Evolutionary conservation across 1,284 basidiomycete species (phyloP).

Genomic region (Ceratobasidium sp.): DNA sequence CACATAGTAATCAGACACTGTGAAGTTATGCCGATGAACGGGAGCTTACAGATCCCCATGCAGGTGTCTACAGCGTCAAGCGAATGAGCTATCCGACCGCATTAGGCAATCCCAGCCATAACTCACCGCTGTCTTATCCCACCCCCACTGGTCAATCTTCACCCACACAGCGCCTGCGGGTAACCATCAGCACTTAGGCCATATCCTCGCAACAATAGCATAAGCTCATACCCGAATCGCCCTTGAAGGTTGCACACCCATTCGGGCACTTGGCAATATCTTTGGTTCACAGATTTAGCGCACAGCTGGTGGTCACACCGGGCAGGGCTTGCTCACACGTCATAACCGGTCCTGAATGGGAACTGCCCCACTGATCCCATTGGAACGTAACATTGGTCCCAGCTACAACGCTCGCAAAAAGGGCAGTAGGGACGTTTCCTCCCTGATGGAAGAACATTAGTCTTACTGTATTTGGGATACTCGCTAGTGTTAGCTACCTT

Average conservation of each 20-base stretch:
- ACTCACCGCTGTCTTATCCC: constrained; percentile 37
- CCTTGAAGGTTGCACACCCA: constrained; percentile 33
- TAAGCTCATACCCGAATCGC: constrained; percentile 14
- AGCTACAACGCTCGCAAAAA: background rate
- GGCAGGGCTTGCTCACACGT: constrained; percentile 10
- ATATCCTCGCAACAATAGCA: background rate
- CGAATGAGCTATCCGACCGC: background rate
- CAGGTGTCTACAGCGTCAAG: constrained; percentile 6
- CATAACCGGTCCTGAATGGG: constrained; percentile 35
- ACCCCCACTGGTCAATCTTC: constrained; percentile 40
- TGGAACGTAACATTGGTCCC: constrained; percentile 30
- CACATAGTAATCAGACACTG: background rate
- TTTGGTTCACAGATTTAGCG: background rate
- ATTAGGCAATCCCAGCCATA: background rate
- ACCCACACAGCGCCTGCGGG: constrained; percentile 32
- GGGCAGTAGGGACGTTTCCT: constrained; percentile 7
- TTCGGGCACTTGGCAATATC: constrained; percentile 40
- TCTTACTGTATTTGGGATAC: no score
- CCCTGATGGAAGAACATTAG: background rate
- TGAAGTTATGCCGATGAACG: no score
- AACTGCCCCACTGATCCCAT: constrained; percentile 41
- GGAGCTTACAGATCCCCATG: constrained; percentile 15
- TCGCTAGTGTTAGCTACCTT: background rate
- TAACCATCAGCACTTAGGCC: background rate
- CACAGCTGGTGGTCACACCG: background rate